These are phyloP conservation scores for Suillus hirtellus DNA, from an alignment of 768 basidiomycete species.

Conservation along the genomic window DNA sequence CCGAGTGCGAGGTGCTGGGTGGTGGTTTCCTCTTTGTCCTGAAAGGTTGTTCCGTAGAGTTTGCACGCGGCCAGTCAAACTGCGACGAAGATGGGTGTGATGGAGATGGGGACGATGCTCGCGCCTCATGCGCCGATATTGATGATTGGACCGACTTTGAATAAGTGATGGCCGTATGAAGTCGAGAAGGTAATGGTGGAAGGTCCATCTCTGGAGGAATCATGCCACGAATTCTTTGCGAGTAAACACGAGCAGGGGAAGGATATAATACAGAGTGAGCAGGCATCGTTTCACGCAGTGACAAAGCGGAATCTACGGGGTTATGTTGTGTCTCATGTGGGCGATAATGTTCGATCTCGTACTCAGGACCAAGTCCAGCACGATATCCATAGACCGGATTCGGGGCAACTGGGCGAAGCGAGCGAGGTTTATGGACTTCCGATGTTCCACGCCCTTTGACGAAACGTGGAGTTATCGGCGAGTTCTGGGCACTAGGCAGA, in stretches of 20 bases:
- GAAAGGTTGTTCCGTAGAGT: constrained; percentile 33
- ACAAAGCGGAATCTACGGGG: constrained; percentile 14
- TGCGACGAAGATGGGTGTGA: constrained; percentile 40
- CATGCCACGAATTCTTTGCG: constrained; percentile 13
- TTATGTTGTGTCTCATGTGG: constrained; percentile 29
- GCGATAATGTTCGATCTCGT: constrained; percentile 48
- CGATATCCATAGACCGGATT: constrained; percentile 35
- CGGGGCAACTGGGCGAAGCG: constrained; percentile 38
- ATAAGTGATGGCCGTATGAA: constrained; percentile 33
- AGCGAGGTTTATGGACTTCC: constrained; percentile 45
- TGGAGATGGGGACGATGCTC: constrained; percentile 32
- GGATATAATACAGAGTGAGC: constrained; percentile 22
- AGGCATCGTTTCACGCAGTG: constrained; percentile 29
- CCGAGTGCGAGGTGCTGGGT: constrained; percentile 21
- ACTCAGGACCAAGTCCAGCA: constrained; percentile 42
- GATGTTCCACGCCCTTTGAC: constrained; percentile 33
- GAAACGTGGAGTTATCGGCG: constrained; percentile 38
- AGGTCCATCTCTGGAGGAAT: constrained; percentile 15
- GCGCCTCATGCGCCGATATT: constrained; percentile 16
- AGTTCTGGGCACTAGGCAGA: constrained; percentile 37
- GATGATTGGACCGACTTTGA: constrained; percentile 29
- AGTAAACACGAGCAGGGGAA: constrained; percentile 17
- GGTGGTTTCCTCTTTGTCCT: constrained; percentile 16
- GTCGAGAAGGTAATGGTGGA: constrained; percentile 14
- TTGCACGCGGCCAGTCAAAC: constrained; percentile 55